Base-by-base conservation (phyloP, 2,329 filamentous ascomycete genomes). In the Aspergillus flavus region DNA sequence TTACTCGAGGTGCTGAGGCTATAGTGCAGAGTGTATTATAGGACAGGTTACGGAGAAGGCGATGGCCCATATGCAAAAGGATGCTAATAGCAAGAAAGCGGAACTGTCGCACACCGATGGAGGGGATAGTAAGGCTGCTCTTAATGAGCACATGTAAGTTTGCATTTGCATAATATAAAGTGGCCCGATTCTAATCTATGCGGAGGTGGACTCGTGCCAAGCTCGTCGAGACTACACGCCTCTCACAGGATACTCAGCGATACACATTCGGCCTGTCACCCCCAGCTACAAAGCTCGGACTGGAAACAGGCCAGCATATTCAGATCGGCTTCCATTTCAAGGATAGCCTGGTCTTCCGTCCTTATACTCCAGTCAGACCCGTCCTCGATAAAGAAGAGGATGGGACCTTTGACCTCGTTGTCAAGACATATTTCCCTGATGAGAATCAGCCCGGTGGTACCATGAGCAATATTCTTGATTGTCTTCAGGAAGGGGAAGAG, bases 401-500 rank as follows among this genome's bases (percentile, higher is more conserved):
- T 14, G 34, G 34, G 14, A 36, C 34, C 16, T 36, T 36, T 6
- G 34, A 36, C 34, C 34, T 36, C 34, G 12, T 36, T 1, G 14
- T 36, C 34, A 36, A 23, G 73, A 80, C 54, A 80, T 86, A 86
- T 68, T 83, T 82, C 61, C 83, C 84, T 0, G 78, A 74, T 43
- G 65, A 74, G 0, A 72, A 74, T 2, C 81, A 85, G 65, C 83
- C 84, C 1, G 84, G 84, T 16, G 83, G 84, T n/a, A 83, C 84
- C 11, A 79, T 86, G 73, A 81, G 77, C 48, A 85, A 85, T 62
- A 81, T 86, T 57, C 79, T 86, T 3, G 82, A 85, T 70, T 82
- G 77, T 67, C 79, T 86, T 59, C 78, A 78, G 0, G 66, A 82
- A 1, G 80, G 82, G 21, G 81, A 84, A 66, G 78, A 83, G 61